A percentile compares a stretch with the other conserved stretches of the same genome.
Conservation (phyloP, 345 rosid species). For the Bruguiera parviflora region DNA sequence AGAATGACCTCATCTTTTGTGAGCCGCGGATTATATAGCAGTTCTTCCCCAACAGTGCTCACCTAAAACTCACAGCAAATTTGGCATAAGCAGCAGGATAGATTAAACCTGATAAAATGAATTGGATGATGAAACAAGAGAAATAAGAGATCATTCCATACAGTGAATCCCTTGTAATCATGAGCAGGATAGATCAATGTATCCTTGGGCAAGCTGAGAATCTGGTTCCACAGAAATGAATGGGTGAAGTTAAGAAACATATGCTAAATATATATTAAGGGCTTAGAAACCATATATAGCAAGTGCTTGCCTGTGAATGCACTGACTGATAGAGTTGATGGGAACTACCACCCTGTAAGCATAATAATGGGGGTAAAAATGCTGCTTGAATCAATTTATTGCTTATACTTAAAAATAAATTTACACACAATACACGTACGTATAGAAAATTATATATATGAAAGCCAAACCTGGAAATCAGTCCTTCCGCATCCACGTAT, state of each 20-base stretch:
- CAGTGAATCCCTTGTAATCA: constrained; percentile 88
- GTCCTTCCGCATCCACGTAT: constrained; percentile 98
- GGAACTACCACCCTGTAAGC: constrained; percentile 81
- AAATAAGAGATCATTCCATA: constrained; percentile 30
- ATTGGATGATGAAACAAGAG: not conserved
- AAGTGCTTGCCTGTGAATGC: constrained; percentile 76
- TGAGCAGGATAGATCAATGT: constrained; percentile 88
- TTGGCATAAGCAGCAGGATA: constrained; percentile 14
- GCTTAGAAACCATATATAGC: not conserved
- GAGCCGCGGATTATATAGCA: constrained; percentile 66
- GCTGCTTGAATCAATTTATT: too few relatives aligned
- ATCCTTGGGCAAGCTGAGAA: constrained; percentile 78
- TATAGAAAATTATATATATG: too few relatives aligned
- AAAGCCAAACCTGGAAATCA: constrained; percentile 74
- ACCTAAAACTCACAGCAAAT: constrained; percentile 43
- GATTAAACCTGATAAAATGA: not conserved
- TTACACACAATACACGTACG: too few relatives aligned
- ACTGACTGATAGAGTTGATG: constrained; percentile 77
- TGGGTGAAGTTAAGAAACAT: too few relatives aligned
- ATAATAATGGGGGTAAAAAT: not conserved
- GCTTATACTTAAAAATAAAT: too few relatives aligned
- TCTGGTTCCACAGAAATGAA: constrained; percentile 42
- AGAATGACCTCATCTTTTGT: constrained; percentile 70
- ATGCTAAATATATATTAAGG: not conserved
- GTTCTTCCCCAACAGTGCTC: constrained; percentile 92